A percentile compares a stretch with the other conserved stretches of the same genome.
Evolutionary conservation across 1,284 basidiomycete species (phyloP).

Genomic region (Exsudoporus floridanus): DNA sequence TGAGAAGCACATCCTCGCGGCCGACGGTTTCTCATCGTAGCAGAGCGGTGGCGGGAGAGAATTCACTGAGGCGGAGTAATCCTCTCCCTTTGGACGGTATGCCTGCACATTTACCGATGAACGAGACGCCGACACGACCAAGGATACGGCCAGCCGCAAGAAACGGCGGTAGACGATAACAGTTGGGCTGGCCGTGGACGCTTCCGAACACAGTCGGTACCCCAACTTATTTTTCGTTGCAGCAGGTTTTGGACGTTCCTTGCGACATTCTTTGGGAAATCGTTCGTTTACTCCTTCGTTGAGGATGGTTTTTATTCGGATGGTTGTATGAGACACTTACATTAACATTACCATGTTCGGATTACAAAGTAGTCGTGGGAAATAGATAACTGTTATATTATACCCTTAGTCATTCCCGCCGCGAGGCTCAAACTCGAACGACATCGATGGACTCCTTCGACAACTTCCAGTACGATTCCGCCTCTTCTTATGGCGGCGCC

Average conservation of each 20-base stretch:
- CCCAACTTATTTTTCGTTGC: neutral
- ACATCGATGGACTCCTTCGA: conserved; percentile 78
- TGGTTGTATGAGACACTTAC: conserved; percentile 9
- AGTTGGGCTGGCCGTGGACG: neutral
- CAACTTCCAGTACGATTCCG: conserved; percentile 81
- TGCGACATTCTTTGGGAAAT: conserved; percentile 6
- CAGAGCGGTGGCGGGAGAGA: conserved; percentile 18
- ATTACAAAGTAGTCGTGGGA: conserved; percentile 30
- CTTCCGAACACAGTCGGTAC: neutral
- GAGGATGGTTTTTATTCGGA: conserved; percentile 11
- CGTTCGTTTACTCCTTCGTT: conserved; percentile 17
- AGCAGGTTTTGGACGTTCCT: conserved; percentile 13
- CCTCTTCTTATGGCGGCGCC: conserved; percentile 73
- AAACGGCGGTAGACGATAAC: conserved; percentile 29
- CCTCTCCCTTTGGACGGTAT: conserved; percentile 25
- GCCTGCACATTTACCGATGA: conserved; percentile 39
- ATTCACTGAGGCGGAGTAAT: conserved; percentile 23
- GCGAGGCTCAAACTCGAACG: conserved; percentile 21
- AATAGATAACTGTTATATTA: conserved; percentile 29
- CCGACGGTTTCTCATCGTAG: conserved; percentile 15
- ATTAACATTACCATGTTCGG: conserved; percentile 3
- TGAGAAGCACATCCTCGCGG: conserved; percentile 29
- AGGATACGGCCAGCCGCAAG: conserved; percentile 39
- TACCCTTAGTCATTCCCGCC: neutral
- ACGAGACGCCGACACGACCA: conserved; percentile 65